Evolutionary conservation across 2,329 filamentous ascomycete species (phyloP).

Genomic region (Drechslerella coelobrocha): DNA sequence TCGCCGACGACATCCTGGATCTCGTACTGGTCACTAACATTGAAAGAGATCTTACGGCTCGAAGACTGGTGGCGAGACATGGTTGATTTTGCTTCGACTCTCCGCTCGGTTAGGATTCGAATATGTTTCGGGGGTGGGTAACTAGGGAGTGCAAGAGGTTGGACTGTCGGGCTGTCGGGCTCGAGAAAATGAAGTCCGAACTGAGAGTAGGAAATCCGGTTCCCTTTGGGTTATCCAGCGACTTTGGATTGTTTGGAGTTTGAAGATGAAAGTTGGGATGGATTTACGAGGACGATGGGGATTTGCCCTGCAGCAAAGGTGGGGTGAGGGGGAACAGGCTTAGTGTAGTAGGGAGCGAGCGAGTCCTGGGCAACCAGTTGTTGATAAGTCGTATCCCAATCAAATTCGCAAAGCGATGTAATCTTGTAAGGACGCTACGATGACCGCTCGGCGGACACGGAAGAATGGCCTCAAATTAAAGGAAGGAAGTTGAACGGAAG

Average conservation of each 20-base stretch:
- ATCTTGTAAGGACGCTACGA: neutral
- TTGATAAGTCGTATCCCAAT: neutral
- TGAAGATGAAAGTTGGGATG: constrained; percentile 12
- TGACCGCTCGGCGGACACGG: neutral
- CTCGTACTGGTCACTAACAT: constrained; percentile 98
- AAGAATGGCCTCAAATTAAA: neutral
- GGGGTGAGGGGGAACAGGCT: constrained; percentile 45
- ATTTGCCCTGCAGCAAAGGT: constrained; percentile 27
- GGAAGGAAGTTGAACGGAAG: neutral
- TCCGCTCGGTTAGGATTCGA: constrained; percentile 26
- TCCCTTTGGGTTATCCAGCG: constrained; percentile 20
- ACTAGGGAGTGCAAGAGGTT: neutral
- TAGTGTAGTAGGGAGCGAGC: neutral
- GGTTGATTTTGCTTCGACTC: constrained; percentile 12
- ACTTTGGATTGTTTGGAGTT: constrained; percentile 8
- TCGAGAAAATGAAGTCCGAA: neutral
- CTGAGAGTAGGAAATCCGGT: constrained; percentile 40
- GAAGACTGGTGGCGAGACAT: constrained; percentile 58
- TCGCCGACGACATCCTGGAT: constrained; percentile 99
- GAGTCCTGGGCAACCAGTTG: neutral
- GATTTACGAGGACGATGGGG: constrained; percentile 13
- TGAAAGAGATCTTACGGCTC: constrained; percentile 97
- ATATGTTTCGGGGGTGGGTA: constrained; percentile 12
- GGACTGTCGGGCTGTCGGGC: neutral
- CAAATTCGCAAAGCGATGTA: neutral